Base-by-base conservation (phyloP, 1,139 yeast species). In the Diutina sp. region DNA sequence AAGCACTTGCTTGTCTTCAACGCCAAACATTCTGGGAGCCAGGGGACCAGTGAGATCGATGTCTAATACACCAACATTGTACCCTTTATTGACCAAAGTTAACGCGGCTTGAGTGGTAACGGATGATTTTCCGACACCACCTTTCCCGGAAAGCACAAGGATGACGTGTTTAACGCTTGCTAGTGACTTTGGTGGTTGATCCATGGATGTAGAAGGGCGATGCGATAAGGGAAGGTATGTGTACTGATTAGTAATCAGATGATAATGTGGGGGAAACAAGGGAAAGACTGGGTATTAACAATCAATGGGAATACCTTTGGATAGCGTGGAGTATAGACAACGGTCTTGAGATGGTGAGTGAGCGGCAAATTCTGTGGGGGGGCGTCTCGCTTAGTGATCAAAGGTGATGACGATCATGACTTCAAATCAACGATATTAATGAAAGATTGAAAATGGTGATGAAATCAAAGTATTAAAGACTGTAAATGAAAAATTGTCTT, bases 41-140 rank as follows among this genome's bases (percentile, higher is more conserved):
- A 98, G 90, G 0, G 99, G 99, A 0, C 99, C 99, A 0, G 99
- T 95, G 56, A 95, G 73, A 72, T 93, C 99, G 29, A 93, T 90
- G 67, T 93, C 99, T 47, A 95, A 72, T 0, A 93, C 96, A 1
- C 99, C 99, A 14, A 93, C 97, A 64, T 80, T 84, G 64, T 70
- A 82, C 1, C 96, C 95, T 65, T 80, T 73, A 41, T 78, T 72
- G 6, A 83, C 90, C 46, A 95, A 73, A 0, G 93, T 77, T 28
- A 93, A 73, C 0, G 97, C 98, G 1, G 91, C 77, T 67, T 95
- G 99, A 0, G 97, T 87, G 0, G 99, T 91, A 1, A 93, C 91
- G 0, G 97, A 90, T 6, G 97, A 89, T 67, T 93, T 93, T 0
- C 99, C 99, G 0, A 93, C 99, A 6, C 80, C 80, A 30, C 80